Evolutionary conservation across 768 basidiomycete species (phyloP), one percentile per base, ranked within the genome.

Genomic region (Clitopilus hobsonii): DNA sequence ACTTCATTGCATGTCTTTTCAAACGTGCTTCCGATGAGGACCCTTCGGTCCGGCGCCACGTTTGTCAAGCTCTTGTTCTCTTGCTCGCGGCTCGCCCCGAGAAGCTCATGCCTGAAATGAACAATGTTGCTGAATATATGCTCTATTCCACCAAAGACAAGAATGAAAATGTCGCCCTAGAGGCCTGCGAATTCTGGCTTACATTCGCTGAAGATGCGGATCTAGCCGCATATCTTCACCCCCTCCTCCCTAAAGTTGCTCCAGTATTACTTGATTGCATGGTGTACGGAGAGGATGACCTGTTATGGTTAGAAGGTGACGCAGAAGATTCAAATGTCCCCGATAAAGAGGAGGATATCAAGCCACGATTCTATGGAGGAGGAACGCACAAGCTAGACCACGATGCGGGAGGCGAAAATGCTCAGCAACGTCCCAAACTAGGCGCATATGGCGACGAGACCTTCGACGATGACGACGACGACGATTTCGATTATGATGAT

Each of bases 121-220:
- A 76, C 22, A 94, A 93, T 61, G 97, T 99, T 38, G 94, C 96
- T 24, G 94, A 97, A 68, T 99, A 97, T 71, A 98, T 99, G 93
- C 80, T 98, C 32, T 98, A 94, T 74, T 96, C 94, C 24, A 98
- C 94, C 13, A 94, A 95, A 72, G 95, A 98, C 77, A 90, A 91
- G 73, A 94, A 98, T 69, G 95, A 98, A 72, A 89, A 88, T 58
- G 96, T 94, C 52, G 94, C 96, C 2, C 79, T 99, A 49, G 97
- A 99, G 74, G 97, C 97, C 22, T 97, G 95, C 79, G 97, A 99
- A 78, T 99, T 99, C 71, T 99, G 97, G 97, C 79, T 99, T 57
- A 97, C 95, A 1, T 98, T 99, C 65, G 95, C 97, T 14, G 97
- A 99, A 68, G 94, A 98, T 61, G 86, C 86, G 32, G 92, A 94